These are phyloP conservation scores for Spathaspora arborariae DNA, from an alignment of 805 yeast genomes.

Conservation along the genomic window DNA sequence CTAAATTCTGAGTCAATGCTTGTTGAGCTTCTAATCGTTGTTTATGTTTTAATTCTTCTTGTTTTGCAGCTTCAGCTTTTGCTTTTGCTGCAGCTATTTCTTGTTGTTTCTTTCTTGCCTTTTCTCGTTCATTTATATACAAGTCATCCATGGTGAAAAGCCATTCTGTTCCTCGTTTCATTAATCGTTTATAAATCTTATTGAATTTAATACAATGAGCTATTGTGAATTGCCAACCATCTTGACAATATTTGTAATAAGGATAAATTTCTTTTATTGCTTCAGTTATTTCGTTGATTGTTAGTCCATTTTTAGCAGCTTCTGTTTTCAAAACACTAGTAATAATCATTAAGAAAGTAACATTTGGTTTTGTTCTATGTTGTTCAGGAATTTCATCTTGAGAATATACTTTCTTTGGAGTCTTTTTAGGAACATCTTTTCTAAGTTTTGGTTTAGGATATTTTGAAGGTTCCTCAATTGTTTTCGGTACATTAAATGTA, in stretches of 20 bases:
- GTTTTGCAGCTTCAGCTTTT: constrained; percentile 49
- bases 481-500: constrained; percentile 31
- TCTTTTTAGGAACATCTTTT: constrained; percentile 39
- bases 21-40: constrained; percentile 33
- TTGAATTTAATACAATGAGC: constrained; percentile 85
- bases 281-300: constrained; percentile 65
- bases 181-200: constrained; percentile 63
- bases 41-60: constrained; percentile 49
- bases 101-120: constrained; percentile 57
- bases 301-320: constrained; percentile 67
- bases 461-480: constrained; percentile 25
- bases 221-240: constrained; percentile 96
- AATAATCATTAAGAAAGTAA: constrained; percentile 76
- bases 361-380: constrained; percentile 78
- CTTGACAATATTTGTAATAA: constrained; percentile 88
- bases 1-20: constrained; percentile 16
- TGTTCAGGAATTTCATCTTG: constrained; percentile 87
- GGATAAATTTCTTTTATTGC: constrained; percentile 87
- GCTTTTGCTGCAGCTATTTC: constrained; percentile 61
- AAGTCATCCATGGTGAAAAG: constrained; percentile 89
- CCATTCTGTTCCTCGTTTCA: constrained; percentile 69
- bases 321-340: constrained; percentile 71
- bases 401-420: constrained; percentile 61
- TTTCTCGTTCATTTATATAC: constrained; percentile 78
- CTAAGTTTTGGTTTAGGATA: constrained; percentile 33